These are phyloP conservation scores for Phyllosticta citrichinensis DNA, from an alignment of 2,329 filamentous ascomycete genomes.

Conservation along the genomic window DNA sequence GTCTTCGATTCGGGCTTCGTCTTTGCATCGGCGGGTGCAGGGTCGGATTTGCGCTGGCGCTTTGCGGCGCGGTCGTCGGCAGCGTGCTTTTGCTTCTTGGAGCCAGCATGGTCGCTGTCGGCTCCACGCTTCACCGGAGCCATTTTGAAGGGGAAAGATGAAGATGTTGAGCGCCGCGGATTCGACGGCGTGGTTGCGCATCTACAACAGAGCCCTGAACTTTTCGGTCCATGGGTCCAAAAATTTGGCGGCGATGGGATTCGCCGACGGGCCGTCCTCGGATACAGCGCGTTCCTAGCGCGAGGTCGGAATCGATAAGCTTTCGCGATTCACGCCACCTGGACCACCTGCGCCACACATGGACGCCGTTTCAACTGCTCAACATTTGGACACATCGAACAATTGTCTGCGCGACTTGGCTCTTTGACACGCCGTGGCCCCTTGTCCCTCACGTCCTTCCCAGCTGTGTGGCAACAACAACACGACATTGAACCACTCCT, in stretches of 20 bases:
- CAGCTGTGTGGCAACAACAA: too few relatives aligned
- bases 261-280: slow-evolving; percentile 11
- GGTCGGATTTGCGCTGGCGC: slow-evolving; percentile 27
- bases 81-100: slow-evolving; percentile 23
- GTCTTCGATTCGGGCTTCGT: slow-evolving; percentile 20
- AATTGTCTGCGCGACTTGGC: not conserved
- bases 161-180: not conserved
- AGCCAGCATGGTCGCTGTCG: slow-evolving; percentile 21
- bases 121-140: slow-evolving; percentile 38
- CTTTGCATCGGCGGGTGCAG: slow-evolving; percentile 17
- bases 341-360: not conserved
- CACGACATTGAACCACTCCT: too few relatives aligned
- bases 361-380: not conserved
- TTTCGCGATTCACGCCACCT: not conserved
- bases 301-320: not conserved
- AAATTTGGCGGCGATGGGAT: slow-evolving; percentile 9
- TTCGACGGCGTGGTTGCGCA: slow-evolving; percentile 3
- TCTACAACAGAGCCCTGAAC: not conserved
- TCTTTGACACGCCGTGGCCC: not conserved
- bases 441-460: not conserved
- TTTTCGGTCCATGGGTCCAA: slow-evolving; percentile 1
- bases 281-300: not conserved
- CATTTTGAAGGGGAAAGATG: slow-evolving; percentile 23
- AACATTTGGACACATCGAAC: not conserved
- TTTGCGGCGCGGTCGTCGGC: slow-evolving; percentile 25